Conservation (phyloP, 352 stramenopile genomes). For the Pythium coloratum region DNA sequence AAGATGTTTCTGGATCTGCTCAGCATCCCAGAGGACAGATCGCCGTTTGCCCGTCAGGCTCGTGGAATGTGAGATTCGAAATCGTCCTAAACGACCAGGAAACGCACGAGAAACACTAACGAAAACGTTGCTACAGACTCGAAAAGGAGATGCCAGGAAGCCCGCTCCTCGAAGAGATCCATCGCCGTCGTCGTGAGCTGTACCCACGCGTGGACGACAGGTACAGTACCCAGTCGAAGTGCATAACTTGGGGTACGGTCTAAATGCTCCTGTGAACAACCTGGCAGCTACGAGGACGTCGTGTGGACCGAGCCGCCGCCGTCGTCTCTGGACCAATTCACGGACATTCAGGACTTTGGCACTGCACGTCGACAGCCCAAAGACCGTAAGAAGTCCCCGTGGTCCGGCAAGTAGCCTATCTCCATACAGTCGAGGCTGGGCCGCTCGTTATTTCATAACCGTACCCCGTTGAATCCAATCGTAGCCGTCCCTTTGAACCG, state of each 20-base stretch:
- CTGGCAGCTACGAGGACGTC: conserved; percentile 16
- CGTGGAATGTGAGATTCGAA: conserved; percentile 25
- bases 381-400: neutral
- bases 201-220: conserved; percentile 18
- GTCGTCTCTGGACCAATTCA: neutral
- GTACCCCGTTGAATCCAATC: neutral
- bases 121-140: neutral
- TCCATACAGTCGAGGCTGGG: neutral
- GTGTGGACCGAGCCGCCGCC: conserved; percentile 21
- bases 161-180: conserved; percentile 16
- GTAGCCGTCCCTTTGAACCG: neutral
- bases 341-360: neutral
- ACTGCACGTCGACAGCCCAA: neutral
- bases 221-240: neutral
- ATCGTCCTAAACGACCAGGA: neutral
- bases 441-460: neutral
- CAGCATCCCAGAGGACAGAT: conserved; percentile 40
- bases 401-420: neutral
- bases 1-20: conserved; percentile 39
- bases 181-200: conserved; percentile 13
- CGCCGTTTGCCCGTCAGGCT: conserved; percentile 31
- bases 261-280: neutral
- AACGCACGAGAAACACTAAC: neutral
- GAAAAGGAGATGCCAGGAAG: conserved; percentile 21
- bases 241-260: too few species aligned